Evolutionary conservation across 2,329 filamentous ascomycete species (phyloP), one percentile per base, ranked within the genome.

Genomic region (Drechslerella stenobrocha): DNA sequence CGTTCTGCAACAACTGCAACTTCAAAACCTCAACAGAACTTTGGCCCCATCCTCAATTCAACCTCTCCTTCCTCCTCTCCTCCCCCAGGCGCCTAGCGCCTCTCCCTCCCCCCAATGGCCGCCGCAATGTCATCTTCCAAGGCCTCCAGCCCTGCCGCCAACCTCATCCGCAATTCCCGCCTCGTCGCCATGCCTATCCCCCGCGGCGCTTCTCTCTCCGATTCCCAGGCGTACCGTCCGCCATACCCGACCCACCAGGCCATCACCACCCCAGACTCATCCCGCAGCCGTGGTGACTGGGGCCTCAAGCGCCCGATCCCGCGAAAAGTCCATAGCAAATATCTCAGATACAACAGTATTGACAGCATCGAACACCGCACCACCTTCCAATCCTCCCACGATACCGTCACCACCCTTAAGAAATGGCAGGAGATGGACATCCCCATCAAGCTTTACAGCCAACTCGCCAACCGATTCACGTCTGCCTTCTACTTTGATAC

Each of bases 391-490:
- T 72, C 71, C 7, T 70, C 72, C 15, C 67, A 71, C 35, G 72
- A 72, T 34, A 72, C 73, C 37, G 72, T 73, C n/a, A 28, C 72
- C 26, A 72, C 71, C 6, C 42, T 73, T 35, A 71, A 70, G 48
- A 73, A 73, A 34, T 73, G 72, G 72, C 72, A 73, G 37, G 72
- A 73, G 51, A 71, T 73, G 65, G 72, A 72, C 28, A 57, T 73
- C 13, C 69, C 72, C 5, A 6, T 73, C 9, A 18, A 57, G 9
- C 1, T 46, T 37, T 52, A 32, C 13, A 18, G 66, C 42, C 52
- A 42, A 23, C 15, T 6, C 4, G 23, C 56, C 34, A 15, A 34
- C 30, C 34, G 58, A 15, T 60, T 67, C 32, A 67, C 55, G 20
- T 67, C 71, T 18, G 71, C 72, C 20, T 73, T 73, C 23, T 55